phyloP scores from a whole-genome alignment of 106 monocot genomes.

The Allium sativum region DNA sequence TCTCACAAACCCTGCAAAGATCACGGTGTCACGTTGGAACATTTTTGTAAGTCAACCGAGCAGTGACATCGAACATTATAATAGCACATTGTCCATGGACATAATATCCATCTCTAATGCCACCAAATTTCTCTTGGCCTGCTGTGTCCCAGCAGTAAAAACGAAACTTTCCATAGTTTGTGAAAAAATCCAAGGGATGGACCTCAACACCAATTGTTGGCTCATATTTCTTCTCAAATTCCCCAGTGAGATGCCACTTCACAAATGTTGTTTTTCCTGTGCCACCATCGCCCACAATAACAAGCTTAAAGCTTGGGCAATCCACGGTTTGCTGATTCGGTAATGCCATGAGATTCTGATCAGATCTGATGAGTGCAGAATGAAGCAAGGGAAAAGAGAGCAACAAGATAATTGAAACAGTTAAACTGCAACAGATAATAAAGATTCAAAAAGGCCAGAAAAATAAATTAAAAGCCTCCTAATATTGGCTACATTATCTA shows the following conservation, averaged over 20 bases:
- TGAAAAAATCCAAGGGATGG: constrained; percentile 60
- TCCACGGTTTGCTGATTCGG: constrained; percentile 12
- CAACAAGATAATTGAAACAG: too few relatives aligned
- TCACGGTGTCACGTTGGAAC: constrained; percentile 52
- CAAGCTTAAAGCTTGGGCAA: constrained; percentile 17
- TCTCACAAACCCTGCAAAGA: constrained; percentile 40
- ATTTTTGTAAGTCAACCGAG: constrained; percentile 56
- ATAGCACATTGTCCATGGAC: constrained; percentile 64
- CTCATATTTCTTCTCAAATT: constrained; percentile 25
- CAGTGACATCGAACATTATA: constrained; percentile 69
- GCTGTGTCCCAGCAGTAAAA: constrained; percentile 75
- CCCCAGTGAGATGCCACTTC: constrained; percentile 19
- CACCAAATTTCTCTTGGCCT: constrained; percentile 71
- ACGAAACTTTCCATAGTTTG: constrained; percentile 51
- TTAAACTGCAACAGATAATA: too few relatives aligned
- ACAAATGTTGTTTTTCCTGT: constrained; percentile 16
- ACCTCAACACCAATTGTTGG: constrained; percentile 72
- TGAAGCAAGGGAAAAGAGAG: neutral
- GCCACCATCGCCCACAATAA: constrained; percentile 13
- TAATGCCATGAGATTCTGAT: constrained; percentile 1
- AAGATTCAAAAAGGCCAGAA: too few relatives aligned
- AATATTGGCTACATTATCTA: too few relatives aligned
- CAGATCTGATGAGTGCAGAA: neutral
- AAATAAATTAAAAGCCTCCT: too few relatives aligned
- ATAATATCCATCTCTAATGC: constrained; percentile 55